These are phyloP conservation scores for Teratosphaeria epicoccoides DNA, from an alignment of 2,329 filamentous ascomycete genomes.

Conservation along the genomic window DNA sequence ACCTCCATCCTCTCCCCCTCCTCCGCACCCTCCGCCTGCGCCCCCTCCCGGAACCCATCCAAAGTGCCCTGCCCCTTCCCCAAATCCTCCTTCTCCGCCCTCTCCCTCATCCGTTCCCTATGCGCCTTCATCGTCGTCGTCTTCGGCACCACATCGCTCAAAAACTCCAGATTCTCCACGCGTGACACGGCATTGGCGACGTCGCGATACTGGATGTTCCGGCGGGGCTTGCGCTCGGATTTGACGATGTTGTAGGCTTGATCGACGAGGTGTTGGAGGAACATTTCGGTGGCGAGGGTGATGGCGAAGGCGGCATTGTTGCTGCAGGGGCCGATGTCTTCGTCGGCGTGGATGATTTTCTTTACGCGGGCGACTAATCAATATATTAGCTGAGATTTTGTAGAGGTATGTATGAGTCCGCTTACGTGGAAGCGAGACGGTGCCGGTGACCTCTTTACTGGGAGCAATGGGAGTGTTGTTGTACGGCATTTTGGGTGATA, in stretches of 20 bases:
- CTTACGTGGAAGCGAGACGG: constrained; percentile 75
- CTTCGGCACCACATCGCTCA: constrained; percentile 80
- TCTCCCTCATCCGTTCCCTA: constrained; percentile 45
- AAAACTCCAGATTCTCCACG: constrained; percentile 89
- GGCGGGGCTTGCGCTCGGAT: constrained; percentile 76
- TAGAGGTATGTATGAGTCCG: constrained; percentile 11
- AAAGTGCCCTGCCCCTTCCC: constrained; percentile 12
- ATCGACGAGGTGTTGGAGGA: constrained; percentile 81
- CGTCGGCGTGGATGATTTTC: constrained; percentile 83
- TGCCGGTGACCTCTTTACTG: constrained; percentile 70
- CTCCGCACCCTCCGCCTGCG: constrained; percentile 12
- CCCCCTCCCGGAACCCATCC: constrained; percentile 8
- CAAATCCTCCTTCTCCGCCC: constrained; percentile 5
- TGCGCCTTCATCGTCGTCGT: constrained; percentile 71
- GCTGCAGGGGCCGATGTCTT: constrained; percentile 75
- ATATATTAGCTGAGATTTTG: constrained; percentile 10
- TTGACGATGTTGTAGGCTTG: constrained; percentile 83
- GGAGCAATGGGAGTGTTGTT: constrained; percentile 77
- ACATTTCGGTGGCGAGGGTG: constrained; percentile 87
- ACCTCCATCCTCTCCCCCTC: constrained; percentile 16
- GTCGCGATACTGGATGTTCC: constrained; percentile 94
- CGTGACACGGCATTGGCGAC: constrained; percentile 76
- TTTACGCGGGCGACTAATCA: constrained; percentile 78
- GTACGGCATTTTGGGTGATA: constrained; percentile 61
- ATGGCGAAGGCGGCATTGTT: constrained; percentile 93